Evolutionary conservation across 768 basidiomycete species (phyloP).

Genomic region (Collybia sp.): DNA sequence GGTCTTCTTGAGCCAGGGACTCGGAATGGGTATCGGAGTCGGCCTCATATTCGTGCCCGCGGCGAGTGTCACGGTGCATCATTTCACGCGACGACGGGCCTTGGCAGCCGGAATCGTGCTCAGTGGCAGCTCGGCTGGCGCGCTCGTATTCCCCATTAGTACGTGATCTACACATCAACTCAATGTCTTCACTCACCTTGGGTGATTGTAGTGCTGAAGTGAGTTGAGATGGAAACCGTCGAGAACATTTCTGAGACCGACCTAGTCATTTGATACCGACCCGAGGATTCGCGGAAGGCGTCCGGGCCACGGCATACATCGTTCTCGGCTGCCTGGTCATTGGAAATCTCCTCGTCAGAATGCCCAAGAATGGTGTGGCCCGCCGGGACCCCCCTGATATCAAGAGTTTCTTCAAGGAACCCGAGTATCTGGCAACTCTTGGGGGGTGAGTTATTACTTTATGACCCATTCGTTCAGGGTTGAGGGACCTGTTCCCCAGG

Average conservation of each 20-base stretch:
- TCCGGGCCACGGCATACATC: slow-evolving; percentile 24
- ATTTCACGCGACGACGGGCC: slow-evolving; percentile 42
- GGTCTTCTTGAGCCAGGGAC: slow-evolving; percentile 49
- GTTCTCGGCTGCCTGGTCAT: slow-evolving; percentile 17
- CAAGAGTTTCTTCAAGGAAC: slow-evolving; percentile 25
- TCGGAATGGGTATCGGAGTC: slow-evolving; percentile 53
- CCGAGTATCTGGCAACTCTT: slow-evolving; percentile 20
- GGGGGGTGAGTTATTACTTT: too few species aligned
- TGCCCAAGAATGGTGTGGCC: too few species aligned
- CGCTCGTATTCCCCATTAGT: slow-evolving; percentile 29
- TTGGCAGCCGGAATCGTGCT: slow-evolving; percentile 54
- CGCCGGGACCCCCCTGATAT: slow-evolving; percentile 13
- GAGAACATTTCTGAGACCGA: too few species aligned
- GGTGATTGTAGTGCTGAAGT: slow-evolving; percentile 24
- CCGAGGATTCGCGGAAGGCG: slow-evolving; percentile 21
- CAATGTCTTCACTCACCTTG: too few species aligned
- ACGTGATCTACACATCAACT: background rate
- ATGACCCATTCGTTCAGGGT: too few species aligned
- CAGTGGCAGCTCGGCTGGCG: slow-evolving; percentile 33
- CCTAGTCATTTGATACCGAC: slow-evolving; percentile 13
- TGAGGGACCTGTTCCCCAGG: too few species aligned
- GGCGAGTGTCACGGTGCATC: slow-evolving; percentile 48
- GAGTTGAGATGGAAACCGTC: too few species aligned
- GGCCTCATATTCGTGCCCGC: slow-evolving; percentile 52
- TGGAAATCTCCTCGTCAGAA: slow-evolving; percentile 22